These are phyloP conservation scores for Loxodes magnus DNA, from an alignment of 73 alveolate species.

Conservation along the genomic window DNA sequence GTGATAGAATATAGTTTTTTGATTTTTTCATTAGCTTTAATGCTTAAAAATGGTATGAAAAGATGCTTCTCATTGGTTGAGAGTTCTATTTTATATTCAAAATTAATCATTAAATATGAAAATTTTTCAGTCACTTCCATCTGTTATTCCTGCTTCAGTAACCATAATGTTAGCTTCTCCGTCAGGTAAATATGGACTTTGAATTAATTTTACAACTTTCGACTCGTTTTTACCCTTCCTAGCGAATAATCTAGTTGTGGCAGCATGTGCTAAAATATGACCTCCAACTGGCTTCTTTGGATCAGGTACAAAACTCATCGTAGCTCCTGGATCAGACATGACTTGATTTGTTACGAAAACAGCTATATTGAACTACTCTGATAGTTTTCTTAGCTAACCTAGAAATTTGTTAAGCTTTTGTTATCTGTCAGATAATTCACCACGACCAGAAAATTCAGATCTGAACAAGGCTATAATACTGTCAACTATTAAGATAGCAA, in stretches of 20 bases:
- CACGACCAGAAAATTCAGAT: conserved; percentile 88
- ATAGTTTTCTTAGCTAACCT: conserved; percentile 66
- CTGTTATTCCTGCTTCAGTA: too few relatives aligned
- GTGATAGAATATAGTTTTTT: too few relatives aligned
- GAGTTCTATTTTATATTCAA: too few relatives aligned
- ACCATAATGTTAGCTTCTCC: conserved; percentile 83
- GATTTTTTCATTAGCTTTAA: too few relatives aligned
- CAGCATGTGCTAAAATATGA: conserved; percentile 92
- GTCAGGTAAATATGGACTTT: conserved; percentile 97
- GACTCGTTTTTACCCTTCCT: conserved; percentile 92
- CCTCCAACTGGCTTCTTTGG: conserved; percentile 98
- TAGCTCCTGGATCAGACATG: conserved; percentile 93
- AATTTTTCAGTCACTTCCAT: too few relatives aligned
- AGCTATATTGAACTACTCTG: conserved; percentile 78
- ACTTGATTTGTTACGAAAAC: conserved; percentile 86
- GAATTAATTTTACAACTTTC: conserved; percentile 90
- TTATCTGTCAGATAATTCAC: conserved; percentile 89
- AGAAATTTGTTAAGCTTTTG: conserved; percentile 73
- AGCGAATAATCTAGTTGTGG: conserved; percentile 77
- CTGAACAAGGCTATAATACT: conserved; percentile 93
- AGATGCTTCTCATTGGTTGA: too few relatives aligned
- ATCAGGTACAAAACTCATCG: conserved; percentile 58
- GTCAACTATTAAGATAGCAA: conserved; percentile 75
- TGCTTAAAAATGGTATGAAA: too few relatives aligned
- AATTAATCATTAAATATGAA: too few relatives aligned